Evolutionary conservation across 2,329 filamentous ascomycete species (phyloP).

Genomic region (Amphichorda felina): DNA sequence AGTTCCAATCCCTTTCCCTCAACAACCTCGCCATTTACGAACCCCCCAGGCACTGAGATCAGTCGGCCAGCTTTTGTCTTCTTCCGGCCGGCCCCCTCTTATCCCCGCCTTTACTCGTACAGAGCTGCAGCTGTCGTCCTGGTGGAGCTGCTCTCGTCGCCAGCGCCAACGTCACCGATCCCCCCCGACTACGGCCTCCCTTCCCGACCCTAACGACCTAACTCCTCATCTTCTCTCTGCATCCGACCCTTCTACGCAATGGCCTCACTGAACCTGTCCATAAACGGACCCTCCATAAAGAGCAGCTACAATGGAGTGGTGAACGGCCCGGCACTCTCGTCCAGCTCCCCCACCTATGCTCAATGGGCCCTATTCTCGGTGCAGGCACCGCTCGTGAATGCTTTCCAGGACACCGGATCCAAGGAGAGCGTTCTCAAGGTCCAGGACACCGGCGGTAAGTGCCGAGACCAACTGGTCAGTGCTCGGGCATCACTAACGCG

Average conservation of each 20-base stretch:
- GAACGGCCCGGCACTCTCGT: slow-evolving; percentile 35
- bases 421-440: slow-evolving; percentile 97
- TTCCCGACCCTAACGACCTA: not conserved
- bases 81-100: no score
- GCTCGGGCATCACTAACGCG: not conserved
- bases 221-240: not conserved
- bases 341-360: slow-evolving; percentile 67
- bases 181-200: not conserved
- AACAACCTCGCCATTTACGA: no score
- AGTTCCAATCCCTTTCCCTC: no score
- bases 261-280: slow-evolving; percentile 71
- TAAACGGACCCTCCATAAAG: slow-evolving; percentile 73
- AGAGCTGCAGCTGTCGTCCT: not conserved
- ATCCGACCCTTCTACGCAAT: slow-evolving; percentile 31
- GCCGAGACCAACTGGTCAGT: not conserved
- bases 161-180: not conserved
- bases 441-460: slow-evolving; percentile 72
- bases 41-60: no score
- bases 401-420: slow-evolving; percentile 73
- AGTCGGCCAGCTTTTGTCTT: no score
- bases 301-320: slow-evolving; percentile 58
- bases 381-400: slow-evolving; percentile 80
- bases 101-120: no score
- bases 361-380: slow-evolving; percentile 95
- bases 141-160: not conserved